Conservation (phyloP, 306 rosid species). For the Betula pendula region DNA sequence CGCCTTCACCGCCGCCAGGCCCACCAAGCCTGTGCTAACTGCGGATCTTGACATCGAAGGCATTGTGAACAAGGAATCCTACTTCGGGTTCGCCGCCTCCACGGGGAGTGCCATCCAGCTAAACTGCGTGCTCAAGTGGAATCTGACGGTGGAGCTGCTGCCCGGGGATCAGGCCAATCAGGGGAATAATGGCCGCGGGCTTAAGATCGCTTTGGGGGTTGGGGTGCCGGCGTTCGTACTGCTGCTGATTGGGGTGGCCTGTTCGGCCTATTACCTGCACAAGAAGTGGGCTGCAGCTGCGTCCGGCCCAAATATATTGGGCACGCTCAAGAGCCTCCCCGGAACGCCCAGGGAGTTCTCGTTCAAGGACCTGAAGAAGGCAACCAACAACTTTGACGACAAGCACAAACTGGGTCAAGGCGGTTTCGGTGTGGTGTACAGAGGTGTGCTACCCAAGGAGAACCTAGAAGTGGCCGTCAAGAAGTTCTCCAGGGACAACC, state of each 20-base stretch:
- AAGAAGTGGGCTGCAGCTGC: slow-evolving; percentile 26
- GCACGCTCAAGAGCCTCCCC: slow-evolving; percentile 63
- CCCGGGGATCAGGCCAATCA: neutral
- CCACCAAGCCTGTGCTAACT: slow-evolving; percentile 39
- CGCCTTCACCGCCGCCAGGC: slow-evolving; percentile 27
- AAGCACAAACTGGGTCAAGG: slow-evolving; percentile 66
- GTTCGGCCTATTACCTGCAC: slow-evolving; percentile 16
- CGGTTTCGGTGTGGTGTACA: slow-evolving; percentile 70
- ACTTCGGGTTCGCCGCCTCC: slow-evolving; percentile 72
- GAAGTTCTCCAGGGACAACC: slow-evolving; percentile 61
- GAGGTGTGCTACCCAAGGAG: slow-evolving; percentile 47
- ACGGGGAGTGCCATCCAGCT: slow-evolving; percentile 50
- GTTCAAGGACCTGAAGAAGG: slow-evolving; percentile 61
- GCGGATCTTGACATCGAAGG: slow-evolving; percentile 33
- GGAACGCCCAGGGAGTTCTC: slow-evolving; percentile 70
- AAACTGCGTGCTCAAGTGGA: slow-evolving; percentile 69
- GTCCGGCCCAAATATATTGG: slow-evolving; percentile 43
- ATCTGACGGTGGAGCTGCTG: slow-evolving; percentile 50
- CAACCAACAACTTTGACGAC: slow-evolving; percentile 61
- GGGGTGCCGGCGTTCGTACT: slow-evolving; percentile 37
- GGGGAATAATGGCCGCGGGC: too few relatives aligned
- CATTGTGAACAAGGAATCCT: slow-evolving; percentile 37
- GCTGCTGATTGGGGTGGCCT: slow-evolving; percentile 18
- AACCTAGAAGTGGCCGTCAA: slow-evolving; percentile 63
- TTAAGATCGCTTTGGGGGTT: slow-evolving; percentile 47